Evolutionary conservation across 176 grass and related monocot genomes (phyloP).

Genomic region (Guadua angustifolia): DNA sequence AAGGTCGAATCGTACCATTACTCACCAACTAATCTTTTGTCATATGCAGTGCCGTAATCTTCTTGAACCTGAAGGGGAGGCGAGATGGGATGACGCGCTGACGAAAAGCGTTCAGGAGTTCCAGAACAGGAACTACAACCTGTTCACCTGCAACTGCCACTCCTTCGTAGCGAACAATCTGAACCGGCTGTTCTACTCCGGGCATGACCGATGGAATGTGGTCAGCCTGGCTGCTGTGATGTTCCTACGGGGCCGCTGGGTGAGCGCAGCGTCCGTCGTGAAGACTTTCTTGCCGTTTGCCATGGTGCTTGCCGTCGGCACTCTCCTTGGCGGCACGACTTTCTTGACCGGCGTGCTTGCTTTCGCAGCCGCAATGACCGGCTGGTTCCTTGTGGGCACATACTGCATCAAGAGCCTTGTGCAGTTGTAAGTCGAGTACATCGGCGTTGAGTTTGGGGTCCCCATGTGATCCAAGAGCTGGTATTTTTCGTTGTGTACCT

Average conservation of each 20-base stretch:
- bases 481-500: not conserved
- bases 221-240: conserved; percentile 71
- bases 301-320: conserved; percentile 51
- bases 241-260: conserved; percentile 74
- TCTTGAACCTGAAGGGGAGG: conserved; percentile 50
- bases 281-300: conserved; percentile 68
- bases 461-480: not conserved
- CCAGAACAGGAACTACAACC: conserved; percentile 83
- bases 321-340: conserved; percentile 51
- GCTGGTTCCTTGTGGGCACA: conserved; percentile 85
- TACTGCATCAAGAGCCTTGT: conserved; percentile 85
- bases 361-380: conserved; percentile 49
- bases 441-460: not conserved
- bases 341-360: conserved; percentile 64
- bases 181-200: conserved; percentile 64
- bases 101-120: conserved; percentile 77
- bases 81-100: conserved; percentile 69
- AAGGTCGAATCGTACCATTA: not conserved
- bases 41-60: conserved; percentile 68
- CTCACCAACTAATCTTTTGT: not conserved
- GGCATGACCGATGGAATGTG: conserved; percentile 85
- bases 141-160: conserved; percentile 97
- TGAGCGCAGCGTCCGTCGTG: conserved; percentile 45
- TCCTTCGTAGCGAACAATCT: conserved; percentile 90
- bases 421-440: conserved; percentile 57